phyloP scores from a whole-genome alignment of 495 filamentous ascomycete species.

The Penicillium parvum region DNA sequence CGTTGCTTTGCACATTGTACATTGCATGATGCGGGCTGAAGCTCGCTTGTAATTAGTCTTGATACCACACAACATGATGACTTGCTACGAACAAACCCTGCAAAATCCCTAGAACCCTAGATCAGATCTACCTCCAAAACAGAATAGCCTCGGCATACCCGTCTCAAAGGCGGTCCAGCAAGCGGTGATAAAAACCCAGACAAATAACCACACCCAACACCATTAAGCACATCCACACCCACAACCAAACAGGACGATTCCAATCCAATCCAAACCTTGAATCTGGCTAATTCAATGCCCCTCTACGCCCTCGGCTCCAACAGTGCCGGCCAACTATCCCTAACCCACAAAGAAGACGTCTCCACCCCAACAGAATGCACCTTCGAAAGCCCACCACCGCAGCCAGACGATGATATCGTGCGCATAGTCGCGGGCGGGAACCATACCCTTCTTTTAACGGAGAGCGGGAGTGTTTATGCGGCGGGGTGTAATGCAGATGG shows the following conservation, averaged over 20 bases:
- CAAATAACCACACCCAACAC: background rate
- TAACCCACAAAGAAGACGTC: conserved; percentile 71
- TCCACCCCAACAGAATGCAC: conserved; percentile 59
- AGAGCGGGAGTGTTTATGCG: conserved; percentile 53
- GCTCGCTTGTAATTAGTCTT: conserved; percentile 21
- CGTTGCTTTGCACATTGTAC: conserved; percentile 16
- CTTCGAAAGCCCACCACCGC: conserved; percentile 30
- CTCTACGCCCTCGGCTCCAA: conserved; percentile 91
- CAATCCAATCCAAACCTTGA: background rate
- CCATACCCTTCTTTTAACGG: conserved; percentile 70
- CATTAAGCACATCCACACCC: background rate
- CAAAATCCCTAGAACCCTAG: too few relatives aligned
- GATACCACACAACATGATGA: conserved; percentile 17
- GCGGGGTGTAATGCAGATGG: conserved; percentile 58
- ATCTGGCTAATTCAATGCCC: conserved; percentile 24
- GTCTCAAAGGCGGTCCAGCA: background rate
- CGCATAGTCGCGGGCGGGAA: conserved; percentile 75
- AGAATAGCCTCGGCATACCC: background rate
- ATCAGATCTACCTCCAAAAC: background rate
- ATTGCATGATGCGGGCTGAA: conserved; percentile 11
- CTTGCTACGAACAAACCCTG: too few relatives aligned
- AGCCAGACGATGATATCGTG: conserved; percentile 20
- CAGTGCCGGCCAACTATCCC: conserved; percentile 78
- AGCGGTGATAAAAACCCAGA: conserved; percentile 4
- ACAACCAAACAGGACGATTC: background rate